phyloP scores from a whole-genome alignment of 768 basidiomycete genomes.

The Suillus brevipes region DNA sequence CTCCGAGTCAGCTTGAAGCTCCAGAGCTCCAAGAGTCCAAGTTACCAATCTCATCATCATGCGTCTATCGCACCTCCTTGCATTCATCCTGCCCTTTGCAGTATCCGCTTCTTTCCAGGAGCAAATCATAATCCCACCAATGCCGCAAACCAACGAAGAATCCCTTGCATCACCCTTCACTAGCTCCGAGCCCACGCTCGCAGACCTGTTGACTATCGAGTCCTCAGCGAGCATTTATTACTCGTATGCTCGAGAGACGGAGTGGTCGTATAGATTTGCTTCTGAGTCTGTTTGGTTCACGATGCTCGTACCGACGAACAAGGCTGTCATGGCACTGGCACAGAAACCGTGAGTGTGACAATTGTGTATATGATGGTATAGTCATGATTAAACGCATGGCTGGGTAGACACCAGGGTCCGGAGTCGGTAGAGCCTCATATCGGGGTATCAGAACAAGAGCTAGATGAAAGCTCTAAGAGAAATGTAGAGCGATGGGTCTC shows the following conservation, averaged over 20 bases:
- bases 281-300: constrained; percentile 41
- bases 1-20: neutral
- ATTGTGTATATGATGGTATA: neutral
- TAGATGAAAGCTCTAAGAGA: constrained; percentile 54
- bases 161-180: constrained; percentile 37
- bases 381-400: neutral
- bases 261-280: constrained; percentile 53
- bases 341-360: constrained; percentile 74
- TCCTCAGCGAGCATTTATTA: constrained; percentile 78
- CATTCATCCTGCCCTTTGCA: constrained; percentile 29
- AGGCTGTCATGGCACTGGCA: constrained; percentile 78
- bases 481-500: constrained; percentile 83
- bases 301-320: constrained; percentile 82
- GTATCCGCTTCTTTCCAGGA: constrained; percentile 30
- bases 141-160: constrained; percentile 18
- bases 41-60: constrained; percentile 13
- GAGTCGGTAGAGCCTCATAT: constrained; percentile 41
- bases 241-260: constrained; percentile 74
- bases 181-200: constrained; percentile 53
- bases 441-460: constrained; percentile 66
- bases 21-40: neutral
- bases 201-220: constrained; percentile 80
- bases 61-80: constrained; percentile 21
- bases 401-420: constrained; percentile 60
- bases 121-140: constrained; percentile 27